Evolutionary conservation across 2,329 filamentous ascomycete species (phyloP), one percentile per base, ranked within the genome.

Genomic region (Fusarium algeriense): DNA sequence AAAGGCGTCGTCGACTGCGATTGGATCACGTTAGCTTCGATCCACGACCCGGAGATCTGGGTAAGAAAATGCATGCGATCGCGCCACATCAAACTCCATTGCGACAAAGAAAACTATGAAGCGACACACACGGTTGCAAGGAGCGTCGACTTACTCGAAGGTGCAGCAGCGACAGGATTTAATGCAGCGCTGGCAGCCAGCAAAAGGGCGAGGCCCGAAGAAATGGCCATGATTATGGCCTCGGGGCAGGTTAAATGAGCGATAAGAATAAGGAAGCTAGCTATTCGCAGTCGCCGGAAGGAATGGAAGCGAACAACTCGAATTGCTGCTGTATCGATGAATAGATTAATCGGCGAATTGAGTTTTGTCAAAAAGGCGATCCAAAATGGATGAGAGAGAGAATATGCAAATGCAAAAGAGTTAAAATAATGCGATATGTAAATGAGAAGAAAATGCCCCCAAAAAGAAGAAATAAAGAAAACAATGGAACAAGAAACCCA

Each of bases 161-260:
- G 72, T 45, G 50, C 71, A 14, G 75, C 75, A 37, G 61, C 35
- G 15, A 69, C 65, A 7, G 72, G 70, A 48, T 57, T 56, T 17
- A 77, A 23, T 19, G 68, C 74, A 19, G 73, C 64, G 10, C 73
- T 60, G 37, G 76, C 76, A 55, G 72, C 76, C 72, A 78, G 63
- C 41, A 78, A 61, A 34, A 74, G 66, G 52, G 74, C 62, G 53
- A 78, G 64, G 61, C 73, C 61, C 44, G 67, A 59, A 45, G 76
- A 64, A 34, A 78, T 64, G 52, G 73, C 71, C 75, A 76, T 76
- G 19, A 20, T 54, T 48, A 26, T 44, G 40, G 50, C 64, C 52
- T 44, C 43, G 44, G 46, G 46, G 26, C 55, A 34, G 30, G 35
- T 17, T 8, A 32, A 57, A 66, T 19, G 43, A 49, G 37, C 37